phyloP scores from a whole-genome alignment of 2,329 filamentous ascomycete species.

The Chalara sp. region DNA sequence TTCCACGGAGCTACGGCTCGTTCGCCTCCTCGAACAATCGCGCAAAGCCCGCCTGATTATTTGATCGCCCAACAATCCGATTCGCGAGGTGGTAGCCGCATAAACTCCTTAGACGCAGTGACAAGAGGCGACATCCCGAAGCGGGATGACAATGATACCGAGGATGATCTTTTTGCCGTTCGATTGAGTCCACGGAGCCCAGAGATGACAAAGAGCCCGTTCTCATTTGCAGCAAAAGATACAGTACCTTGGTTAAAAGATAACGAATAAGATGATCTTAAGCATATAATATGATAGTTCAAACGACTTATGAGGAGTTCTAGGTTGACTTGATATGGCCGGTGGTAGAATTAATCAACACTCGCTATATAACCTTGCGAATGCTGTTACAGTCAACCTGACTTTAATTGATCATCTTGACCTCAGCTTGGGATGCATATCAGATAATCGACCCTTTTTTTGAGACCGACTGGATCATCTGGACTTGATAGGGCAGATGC shows the following conservation, averaged over 20 bases:
- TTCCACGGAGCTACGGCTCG: constrained; percentile 44
- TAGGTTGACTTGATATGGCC: neutral
- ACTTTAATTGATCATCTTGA: too few species aligned
- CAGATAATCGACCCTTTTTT: too few species aligned
- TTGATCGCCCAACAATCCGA: constrained; percentile 18
- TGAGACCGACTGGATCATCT: too few species aligned
- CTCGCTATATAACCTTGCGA: neutral
- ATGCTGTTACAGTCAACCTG: too few species aligned
- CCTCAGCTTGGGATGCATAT: too few species aligned
- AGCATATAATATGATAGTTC: constrained; percentile 4
- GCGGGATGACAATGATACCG: constrained; percentile 42
- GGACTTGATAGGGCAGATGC: too few species aligned
- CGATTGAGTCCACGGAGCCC: constrained; percentile 82
- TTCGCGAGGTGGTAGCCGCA: constrained; percentile 14
- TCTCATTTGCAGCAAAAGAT: constrained; percentile 42
- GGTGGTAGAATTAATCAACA: neutral
- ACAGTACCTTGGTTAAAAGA: constrained; percentile 22
- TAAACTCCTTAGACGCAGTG: constrained; percentile 30
- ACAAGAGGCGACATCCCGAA: constrained; percentile 27
- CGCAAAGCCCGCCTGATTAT: constrained; percentile 21
- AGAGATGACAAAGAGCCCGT: constrained; percentile 79
- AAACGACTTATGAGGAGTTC: neutral
- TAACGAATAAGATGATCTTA: constrained; percentile 10
- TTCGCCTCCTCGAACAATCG: constrained; percentile 32
- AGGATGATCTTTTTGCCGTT: constrained; percentile 81